Base-by-base conservation (phyloP, 2,329 filamentous ascomycete species). In the Penicillium fuscoglaucum region DNA sequence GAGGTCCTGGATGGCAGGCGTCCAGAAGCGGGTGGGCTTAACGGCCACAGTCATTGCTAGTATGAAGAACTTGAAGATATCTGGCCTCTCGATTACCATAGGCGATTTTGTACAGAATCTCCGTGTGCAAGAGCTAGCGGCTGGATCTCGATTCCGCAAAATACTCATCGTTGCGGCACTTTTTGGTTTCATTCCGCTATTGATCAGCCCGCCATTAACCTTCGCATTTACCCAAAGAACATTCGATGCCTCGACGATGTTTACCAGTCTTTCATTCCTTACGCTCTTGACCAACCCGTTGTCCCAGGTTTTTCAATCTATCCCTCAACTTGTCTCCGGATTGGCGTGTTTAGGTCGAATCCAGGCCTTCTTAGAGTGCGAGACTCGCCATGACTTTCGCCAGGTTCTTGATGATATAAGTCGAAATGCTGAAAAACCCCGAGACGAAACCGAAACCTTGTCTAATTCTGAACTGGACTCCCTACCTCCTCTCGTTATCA, bases 41-140 rank as follows among this genome's bases (percentile, higher is more conserved):
- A 47, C 44, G 1, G 44, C 44, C 13, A 47, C 44, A 21, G 44
- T 47, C 12, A 47, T 47, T 33, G 28, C 44, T 19, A 47, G 28
- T 10, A 47, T 47, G 44, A 47, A 47, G 28, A 21, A 21, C 3
- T 15, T 47, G n/a, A 47, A 47, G 13, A 21, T 47, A 8, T 47
- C 44, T 33, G 44, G 44, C n/a, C 44, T 47, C 10, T 21, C 44
- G 4, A 7, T 6, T 21, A 29, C 28, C 1, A 21, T 47, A 2
- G 44, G 28, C 1, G n/a, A 33, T 29, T 33, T 21, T 6, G 28
- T 47, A 1, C 44, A 47, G 28, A 7, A 10, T 6, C 44, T 47
- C 6, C 44, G 44, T 10, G 44, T 47, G n/a, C 12, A 21, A 2
- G 44, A 47, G 7, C n/a, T 47, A 21, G 44, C 28, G 1, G 28